phyloP scores from a whole-genome alignment of 1,284 basidiomycete species.

The Termitomyces sp. region DNA sequence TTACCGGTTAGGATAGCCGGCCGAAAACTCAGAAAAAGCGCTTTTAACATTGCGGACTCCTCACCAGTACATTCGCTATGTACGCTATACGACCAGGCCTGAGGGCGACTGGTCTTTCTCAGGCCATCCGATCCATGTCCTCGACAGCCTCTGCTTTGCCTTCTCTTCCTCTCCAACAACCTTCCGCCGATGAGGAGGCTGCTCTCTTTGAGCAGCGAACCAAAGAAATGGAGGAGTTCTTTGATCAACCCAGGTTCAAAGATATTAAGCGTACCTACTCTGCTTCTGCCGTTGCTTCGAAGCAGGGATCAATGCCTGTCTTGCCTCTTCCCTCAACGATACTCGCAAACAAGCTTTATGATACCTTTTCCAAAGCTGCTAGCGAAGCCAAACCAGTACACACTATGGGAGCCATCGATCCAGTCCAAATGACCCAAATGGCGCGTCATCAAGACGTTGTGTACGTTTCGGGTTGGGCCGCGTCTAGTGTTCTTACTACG shows the following conservation, averaged over 20 bases:
- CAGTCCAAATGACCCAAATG: constrained; percentile 97
- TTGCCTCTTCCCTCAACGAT: constrained; percentile 74
- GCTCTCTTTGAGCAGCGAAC: constrained; percentile 63
- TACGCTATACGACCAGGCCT: constrained; percentile 13
- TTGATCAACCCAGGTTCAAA: constrained; percentile 70
- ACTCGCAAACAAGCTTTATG: constrained; percentile 79
- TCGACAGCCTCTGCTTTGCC: constrained; percentile 21
- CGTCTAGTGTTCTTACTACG: constrained; percentile 85
- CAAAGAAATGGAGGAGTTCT: constrained; percentile 67
- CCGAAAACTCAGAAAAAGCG: constrained; percentile 1
- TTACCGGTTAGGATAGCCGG: constrained; percentile 2
- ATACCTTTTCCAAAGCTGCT: constrained; percentile 60
- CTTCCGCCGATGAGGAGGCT: constrained; percentile 59
- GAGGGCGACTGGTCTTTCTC: constrained; percentile 15
- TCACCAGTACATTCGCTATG: constrained; percentile 7
- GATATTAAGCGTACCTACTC: constrained; percentile 76
- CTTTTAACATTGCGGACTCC: neutral
- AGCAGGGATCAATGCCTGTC: constrained; percentile 84
- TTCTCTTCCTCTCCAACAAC: constrained; percentile 57
- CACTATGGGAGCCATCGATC: constrained; percentile 88
- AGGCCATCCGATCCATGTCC: constrained; percentile 29
- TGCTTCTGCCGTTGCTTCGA: constrained; percentile 74
- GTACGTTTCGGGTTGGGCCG: constrained; percentile 94
- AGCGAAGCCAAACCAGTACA: constrained; percentile 66
- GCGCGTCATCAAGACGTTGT: constrained; percentile 91